Evolutionary conservation across 1,284 basidiomycete genomes (phyloP).

Genomic region (Rhizopogon parksii): DNA sequence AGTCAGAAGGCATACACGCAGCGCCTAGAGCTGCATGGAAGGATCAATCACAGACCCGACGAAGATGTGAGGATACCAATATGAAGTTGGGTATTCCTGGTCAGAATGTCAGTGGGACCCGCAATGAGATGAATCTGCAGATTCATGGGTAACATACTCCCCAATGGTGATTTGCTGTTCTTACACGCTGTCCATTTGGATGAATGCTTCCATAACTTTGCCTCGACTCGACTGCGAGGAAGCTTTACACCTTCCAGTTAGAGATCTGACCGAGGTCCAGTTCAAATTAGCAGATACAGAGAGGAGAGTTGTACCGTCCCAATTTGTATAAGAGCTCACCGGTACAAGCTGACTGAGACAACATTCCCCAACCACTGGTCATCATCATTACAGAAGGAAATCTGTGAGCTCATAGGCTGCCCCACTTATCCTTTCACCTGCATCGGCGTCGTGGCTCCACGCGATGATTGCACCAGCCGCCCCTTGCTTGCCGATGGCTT

Average conservation of each 20-base stretch:
- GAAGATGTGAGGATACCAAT: background rate
- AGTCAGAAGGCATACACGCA: background rate
- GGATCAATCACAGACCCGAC: background rate
- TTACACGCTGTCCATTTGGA: background rate
- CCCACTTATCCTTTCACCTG: constrained; percentile 17
- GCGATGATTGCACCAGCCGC: constrained; percentile 28
- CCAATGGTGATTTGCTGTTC: background rate
- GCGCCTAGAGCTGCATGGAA: background rate
- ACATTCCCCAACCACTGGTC: background rate
- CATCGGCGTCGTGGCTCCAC: constrained; percentile 38
- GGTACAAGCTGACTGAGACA: background rate
- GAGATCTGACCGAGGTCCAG: background rate
- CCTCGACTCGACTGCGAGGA: background rate
- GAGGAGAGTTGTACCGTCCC: background rate
- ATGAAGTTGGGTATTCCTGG: background rate
- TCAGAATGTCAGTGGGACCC: background rate
- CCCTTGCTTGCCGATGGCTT: constrained; percentile 24
- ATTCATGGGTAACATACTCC: background rate
- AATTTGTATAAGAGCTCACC: background rate
- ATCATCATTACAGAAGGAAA: background rate
- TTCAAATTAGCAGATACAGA: background rate
- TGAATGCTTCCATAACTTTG: background rate
- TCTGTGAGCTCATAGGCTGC: background rate
- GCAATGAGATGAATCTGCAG: background rate
- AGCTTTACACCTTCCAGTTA: background rate